Base-by-base conservation (phyloP, 2,329 filamentous ascomycete genomes). In the Clarireedia homoeocarpa region DNA sequence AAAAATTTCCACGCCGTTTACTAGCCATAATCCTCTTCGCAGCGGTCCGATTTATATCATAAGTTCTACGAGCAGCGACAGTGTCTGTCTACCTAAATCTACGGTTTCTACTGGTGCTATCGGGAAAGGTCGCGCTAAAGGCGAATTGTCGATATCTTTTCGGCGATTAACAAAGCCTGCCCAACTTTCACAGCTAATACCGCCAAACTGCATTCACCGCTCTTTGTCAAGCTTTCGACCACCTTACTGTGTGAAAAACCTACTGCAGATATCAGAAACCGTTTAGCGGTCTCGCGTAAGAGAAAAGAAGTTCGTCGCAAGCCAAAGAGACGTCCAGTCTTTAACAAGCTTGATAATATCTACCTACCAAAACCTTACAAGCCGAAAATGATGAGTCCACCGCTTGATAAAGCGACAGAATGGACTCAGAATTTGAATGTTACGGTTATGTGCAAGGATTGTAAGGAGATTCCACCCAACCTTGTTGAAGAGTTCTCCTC, bases 401-500 rank as follows among this genome's bases (percentile, higher is more conserved):
- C 70, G 53, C 39, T 56, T 15, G 65, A 62, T 48, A 56, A 59
- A 40, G 57, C 51, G 38, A 51, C 59, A 30, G 63, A 68, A 62
- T 67, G 64, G 56, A 63, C 56, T 48, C 86, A 96, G 71, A 94
- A 97, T 64, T 80, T 97, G 58, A 95, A 89, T 71, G 86, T 90
- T 68, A 84, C 86, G 63, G 74, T 97, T 61, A 85, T 90, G 62
- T 99, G 94, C 71, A 87, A 83, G 15, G 92, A 99, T 69, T 99
- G 94, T 78, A 87, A 86, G 67, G 90, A 96, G 69, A 80, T 84
- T 53, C 94, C 94, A n/a, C 92, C 94, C 5, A 91, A 96, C 62
- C 77, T 99, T 38, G 82, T 94, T 47, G 94, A 97, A 69, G 94
- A 97, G 70, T 94, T 92, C 69, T 91, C 91, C 5, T 88, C 85